Percentiles rank a stretch among this genome's conserved stretches.
These are phyloP conservation scores for Phoma sp. DNA, from an alignment of 2,329 filamentous ascomycete species.

Conservation along the genomic window DNA sequence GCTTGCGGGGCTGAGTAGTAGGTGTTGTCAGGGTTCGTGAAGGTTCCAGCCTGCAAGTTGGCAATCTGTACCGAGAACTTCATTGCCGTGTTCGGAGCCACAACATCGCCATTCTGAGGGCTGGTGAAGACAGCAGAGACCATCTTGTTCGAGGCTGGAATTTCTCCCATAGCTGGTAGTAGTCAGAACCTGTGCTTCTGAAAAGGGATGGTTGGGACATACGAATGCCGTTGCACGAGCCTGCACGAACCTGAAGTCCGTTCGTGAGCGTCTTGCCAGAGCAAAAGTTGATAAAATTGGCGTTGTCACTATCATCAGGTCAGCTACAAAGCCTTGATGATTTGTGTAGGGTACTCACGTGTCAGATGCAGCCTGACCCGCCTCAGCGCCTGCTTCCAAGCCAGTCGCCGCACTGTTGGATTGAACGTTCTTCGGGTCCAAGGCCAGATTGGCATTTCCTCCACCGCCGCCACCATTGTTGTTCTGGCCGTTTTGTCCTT, in stretches of 20 bases:
- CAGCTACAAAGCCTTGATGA: background rate
- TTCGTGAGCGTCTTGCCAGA: conserved; percentile 61
- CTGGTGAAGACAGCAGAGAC: conserved; percentile 60
- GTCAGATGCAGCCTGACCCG: conserved; percentile 53
- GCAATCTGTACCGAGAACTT: conserved; percentile 56
- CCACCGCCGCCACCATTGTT: conserved; percentile 25
- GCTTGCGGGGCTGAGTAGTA: conserved; percentile 64
- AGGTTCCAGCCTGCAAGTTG: conserved; percentile 60
- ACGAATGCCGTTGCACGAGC: conserved; percentile 64
- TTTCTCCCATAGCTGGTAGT: conserved; percentile 60
- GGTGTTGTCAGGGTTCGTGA: conserved; percentile 61
- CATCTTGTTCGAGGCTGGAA: conserved; percentile 60
- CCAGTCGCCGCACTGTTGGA: conserved; percentile 51
- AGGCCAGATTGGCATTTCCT: conserved; percentile 24
- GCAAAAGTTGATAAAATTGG: conserved; percentile 69
- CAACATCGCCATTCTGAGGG: conserved; percentile 52
- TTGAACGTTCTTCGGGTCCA: conserved; percentile 54
- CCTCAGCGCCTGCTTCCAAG: conserved; percentile 45
- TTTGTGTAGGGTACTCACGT: conserved; percentile 47
- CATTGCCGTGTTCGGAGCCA: conserved; percentile 54
- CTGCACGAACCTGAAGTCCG: conserved; percentile 56
- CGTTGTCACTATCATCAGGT: conserved; percentile 48
- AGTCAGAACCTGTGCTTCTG: background rate
- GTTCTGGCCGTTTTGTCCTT: conserved; percentile 20
- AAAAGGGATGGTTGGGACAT: conserved; percentile 19